Percentiles rank a stretch among this genome's conserved stretches.
Evolutionary conservation across 768 basidiomycete genomes (phyloP).

Genomic region (Leccinellum luteum): DNA sequence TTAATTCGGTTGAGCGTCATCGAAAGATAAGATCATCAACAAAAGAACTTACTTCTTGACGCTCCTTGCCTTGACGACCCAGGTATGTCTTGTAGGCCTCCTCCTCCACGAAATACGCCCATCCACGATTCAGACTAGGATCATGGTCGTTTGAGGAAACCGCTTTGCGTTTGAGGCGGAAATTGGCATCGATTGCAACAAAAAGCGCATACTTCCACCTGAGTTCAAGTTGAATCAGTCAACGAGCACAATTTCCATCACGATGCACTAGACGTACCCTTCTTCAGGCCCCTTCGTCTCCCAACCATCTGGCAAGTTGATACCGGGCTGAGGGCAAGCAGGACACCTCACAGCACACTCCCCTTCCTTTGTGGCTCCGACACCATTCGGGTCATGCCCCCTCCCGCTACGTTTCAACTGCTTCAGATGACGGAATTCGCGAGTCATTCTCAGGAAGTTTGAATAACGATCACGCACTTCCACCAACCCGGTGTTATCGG

Average conservation of each 20-base stretch:
- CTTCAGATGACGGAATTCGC: conserved; percentile 1
- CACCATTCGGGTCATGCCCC: background rate
- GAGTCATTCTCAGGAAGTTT: background rate
- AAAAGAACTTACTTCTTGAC: conserved; percentile 17
- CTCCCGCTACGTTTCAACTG: background rate
- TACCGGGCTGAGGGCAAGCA: conserved; percentile 2
- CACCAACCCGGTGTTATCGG: too few species aligned
- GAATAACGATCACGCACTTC: background rate
- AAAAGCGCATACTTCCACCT: conserved; percentile 18
- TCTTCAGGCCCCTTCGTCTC: background rate
- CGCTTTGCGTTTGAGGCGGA: conserved; percentile 18
- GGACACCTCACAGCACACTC: conserved; percentile 4
- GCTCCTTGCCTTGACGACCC: rapidly evolving
- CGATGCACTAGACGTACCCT: background rate
- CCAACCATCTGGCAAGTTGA: background rate
- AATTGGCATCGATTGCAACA: too few species aligned
- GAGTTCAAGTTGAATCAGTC: too few species aligned
- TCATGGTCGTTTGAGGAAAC: conserved; percentile 13
- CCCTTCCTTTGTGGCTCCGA: background rate
- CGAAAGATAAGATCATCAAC: too few species aligned
- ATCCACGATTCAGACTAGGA: conserved; percentile 21
- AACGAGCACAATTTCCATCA: too few species aligned
- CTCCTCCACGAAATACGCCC: conserved; percentile 27
- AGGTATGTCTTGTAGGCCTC: conserved; percentile 18
- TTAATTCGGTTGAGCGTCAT: background rate